Evolutionary conservation across 352 stramenopile species (phyloP), one percentile per base, ranked within the genome.

Genomic region (Globisporangium heterothallicum): DNA sequence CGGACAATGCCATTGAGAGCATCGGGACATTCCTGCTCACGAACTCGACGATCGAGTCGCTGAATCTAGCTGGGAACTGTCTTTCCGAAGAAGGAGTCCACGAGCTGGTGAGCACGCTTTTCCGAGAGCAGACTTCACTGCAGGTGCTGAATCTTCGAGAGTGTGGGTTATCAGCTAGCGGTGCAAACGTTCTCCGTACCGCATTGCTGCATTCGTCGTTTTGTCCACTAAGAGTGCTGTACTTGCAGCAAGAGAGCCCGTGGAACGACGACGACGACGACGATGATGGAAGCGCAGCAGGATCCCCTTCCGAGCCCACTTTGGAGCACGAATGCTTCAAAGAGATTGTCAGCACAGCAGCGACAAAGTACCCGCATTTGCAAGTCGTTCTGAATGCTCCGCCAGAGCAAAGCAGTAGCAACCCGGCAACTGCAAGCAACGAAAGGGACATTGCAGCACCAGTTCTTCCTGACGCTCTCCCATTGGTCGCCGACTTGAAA

Each of bases 1-100:
- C 48, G 3, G 49, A 70, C 12, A 83, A 86, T 24, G 42, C 42
- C 10, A 71, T 83, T 24, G 63, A 74, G 21, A 56, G 43, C 24
- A 53, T 74, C 6, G 58, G 55, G 0, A 27, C 64, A 0, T 40
- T 70, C 10, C 10, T 81, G 3, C 24, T 68, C 9, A 63, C 56
- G 32, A 65, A 64, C 32, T 25, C 25, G 1, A 25, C 44, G 12
- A 68, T 83, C 18, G 53, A 65, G 26, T 51, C 40, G 25, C 43
- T 86, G 0, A 49, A 70, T 24, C 38, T 83, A 3, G 42, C 58
- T 0, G 53, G 61, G 0, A 86, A 86, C 26, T 36, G 49, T 7
- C 49, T 86, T 5, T 63, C 61, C 0, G 64, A 76, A 4, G 63
- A 74, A 16, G 63, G 53, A 0, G 53, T 75, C 26, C 64, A 66